Base-by-base conservation (phyloP, 306 rosid genomes). In the Prunus fruticosa region DNA sequence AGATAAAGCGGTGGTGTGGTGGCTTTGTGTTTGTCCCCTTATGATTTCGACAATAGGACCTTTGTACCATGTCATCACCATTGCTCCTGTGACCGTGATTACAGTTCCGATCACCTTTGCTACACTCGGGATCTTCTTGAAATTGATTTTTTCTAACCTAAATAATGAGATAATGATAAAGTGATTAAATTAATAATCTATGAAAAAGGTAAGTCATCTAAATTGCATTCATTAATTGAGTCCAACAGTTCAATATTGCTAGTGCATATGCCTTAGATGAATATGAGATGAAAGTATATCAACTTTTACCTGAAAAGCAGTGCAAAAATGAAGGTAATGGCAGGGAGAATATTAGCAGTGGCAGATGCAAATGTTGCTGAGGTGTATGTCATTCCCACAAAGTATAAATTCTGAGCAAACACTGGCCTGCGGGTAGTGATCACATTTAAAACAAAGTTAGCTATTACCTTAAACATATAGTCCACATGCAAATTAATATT, bases 331-430 rank as follows among this genome's bases (percentile, higher is more conserved):
- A 95, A 92, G 23, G 98, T 92, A 90, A 94, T 87, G 46, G 98
- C 96, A 5, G 98, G 97, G 53, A 94, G 95, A 82, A 94, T 82
- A 81, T 94, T 94, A 81, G 96, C 91, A 78, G 93, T 72, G 19
- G 98, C 98, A 62, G 97, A 95, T 4, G 98, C 82, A 78, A 87
- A 95, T 3, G 98, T 92, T 20, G 98, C 97, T 1, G 97, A 89
- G 8, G 98, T 95, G 52, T 88, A 88, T 50, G 93, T 95, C 78
- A 95, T 67, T 16, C 98, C 98, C 32, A 87, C 89, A 27, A 90
- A 95, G 83, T 92, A 95, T 46, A 90, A 88, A 58, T 95, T 95
- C 46, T 95, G 98, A 83, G 93, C 98, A 62, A 94, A 84, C 86
- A 94, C 92, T 64, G 98, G 98, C 72, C 98, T 93, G 80, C 69